Base-by-base conservation (phyloP, 768 basidiomycete genomes). In the Rhodotorula taiwanensis region DNA sequence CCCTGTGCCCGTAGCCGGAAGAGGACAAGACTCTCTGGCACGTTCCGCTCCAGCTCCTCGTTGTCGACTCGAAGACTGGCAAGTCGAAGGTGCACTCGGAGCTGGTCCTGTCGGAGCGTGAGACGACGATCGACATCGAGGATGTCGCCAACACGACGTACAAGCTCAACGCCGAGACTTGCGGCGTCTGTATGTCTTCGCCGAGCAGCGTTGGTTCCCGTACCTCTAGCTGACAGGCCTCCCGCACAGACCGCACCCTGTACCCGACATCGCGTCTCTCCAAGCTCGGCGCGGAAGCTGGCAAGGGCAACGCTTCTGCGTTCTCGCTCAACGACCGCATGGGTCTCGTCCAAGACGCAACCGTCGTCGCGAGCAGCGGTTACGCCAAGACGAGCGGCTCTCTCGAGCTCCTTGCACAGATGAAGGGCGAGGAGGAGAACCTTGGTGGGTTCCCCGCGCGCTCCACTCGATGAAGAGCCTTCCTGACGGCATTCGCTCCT, bases 1-100 rank as follows among this genome's bases (percentile, higher is more conserved):
- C 21, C 43, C 0, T 11, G n/a, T n/a, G n/a, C n/a, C 2, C 31
- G 13, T 43, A 85, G 71, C 82, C 83, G 15, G 83, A 88, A 73
- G 88, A 95, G 62, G 90, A 95, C 71, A 79, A 89, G 75, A 93
- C 88, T 3, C 80, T 89, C 62, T 97, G 93, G 93, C 86, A 86
- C 55, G 79, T 95, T 53, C 94, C 94, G 2, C 78, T 97, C 66
- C 81, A 82, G 69, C 75, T 94, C 54, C 73, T 87, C 67, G 83
- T 86, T 30, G 79, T 81, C n/a, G 80, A 52, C 51, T 10, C 82
- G 61, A 75, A 78, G 30, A 76, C 78, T 49, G 87, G 88, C 47
- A 82, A 84, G 71, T 72, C 79, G 10, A 73, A 74, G 18, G 74
- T 89, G 52, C 82, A 92, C 74, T 83, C 80, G 58, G 77, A 80